phyloP scores from a whole-genome alignment of 495 filamentous ascomycete genomes.

The Talaromyces borbonicus region DNA sequence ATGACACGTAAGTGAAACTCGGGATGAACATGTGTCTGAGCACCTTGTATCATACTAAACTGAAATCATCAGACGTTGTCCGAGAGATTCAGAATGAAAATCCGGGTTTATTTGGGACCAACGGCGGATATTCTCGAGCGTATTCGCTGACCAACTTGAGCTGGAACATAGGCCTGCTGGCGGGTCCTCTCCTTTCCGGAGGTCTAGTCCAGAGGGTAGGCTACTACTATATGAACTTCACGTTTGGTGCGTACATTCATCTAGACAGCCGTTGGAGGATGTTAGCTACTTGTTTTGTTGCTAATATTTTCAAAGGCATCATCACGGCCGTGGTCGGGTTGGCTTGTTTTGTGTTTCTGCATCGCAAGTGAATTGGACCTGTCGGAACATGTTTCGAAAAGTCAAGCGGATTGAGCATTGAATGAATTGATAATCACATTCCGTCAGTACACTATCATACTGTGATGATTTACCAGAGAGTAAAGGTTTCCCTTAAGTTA shows the following conservation, averaged over 20 bases:
- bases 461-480: neutral
- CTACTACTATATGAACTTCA: constrained; percentile 24
- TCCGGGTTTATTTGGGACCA: constrained; percentile 24
- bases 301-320: neutral
- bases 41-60: too few species aligned
- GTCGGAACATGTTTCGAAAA: neutral
- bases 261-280: neutral
- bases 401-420: too few species aligned
- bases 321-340: neutral
- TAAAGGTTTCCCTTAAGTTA: neutral
- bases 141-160: constrained; percentile 26
- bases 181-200: constrained; percentile 27
- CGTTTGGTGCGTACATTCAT: constrained; percentile 17
- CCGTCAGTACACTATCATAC: neutral
- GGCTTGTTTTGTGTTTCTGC: constrained; percentile 3
- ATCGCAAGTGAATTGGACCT: neutral
- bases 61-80: constrained; percentile 12
- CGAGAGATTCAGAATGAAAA: constrained; percentile 15
- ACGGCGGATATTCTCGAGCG: constrained; percentile 30
- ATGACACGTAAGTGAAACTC: constrained; percentile 21
- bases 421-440: too few species aligned
- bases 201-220: constrained; percentile 22
- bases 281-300: neutral
- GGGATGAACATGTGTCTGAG: too few species aligned
- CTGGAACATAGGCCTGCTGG: constrained; percentile 23